Evolutionary conservation across 768 basidiomycete species (phyloP), one percentile per base, ranked within the genome.

Genomic region (Russula abietina): DNA sequence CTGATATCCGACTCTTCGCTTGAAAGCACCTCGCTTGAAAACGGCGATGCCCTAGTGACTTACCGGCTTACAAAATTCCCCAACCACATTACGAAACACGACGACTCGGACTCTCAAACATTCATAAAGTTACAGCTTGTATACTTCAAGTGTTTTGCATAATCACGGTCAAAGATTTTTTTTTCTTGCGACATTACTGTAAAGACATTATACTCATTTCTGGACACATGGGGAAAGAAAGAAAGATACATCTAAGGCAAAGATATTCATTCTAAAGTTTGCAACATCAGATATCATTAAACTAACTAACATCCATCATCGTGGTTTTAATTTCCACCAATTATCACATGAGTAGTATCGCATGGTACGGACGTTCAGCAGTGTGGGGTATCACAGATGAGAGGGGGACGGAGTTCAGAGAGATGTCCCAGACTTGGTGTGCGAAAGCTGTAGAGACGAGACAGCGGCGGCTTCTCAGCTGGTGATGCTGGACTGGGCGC

Each of bases 401-500:
- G 45, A 11, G 7, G 19, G 11, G 45, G 19, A 45, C n/a, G 43
- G 43, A n/a, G n/a, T 46, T 24, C 45, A 22, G n/a, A 46, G 10
- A 46, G 22, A 22, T 22, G n/a, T 46, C 45, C 6, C n/a, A 43
- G 43, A 43, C 43, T 36, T n/a, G 19, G 10, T 43, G 43, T 43
- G n/a, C 19, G 43, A n/a, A n/a, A 43, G 19, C 9, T 43, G 43
- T 26, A 26, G 19, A 17, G 10, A 30, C 3, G 30, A 36, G 30
- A 36, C 51, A 14, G n/a, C 33, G 32, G 1, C 26, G 10, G 32
- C 11, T 1, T 33, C 24, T 57, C 55, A 57, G n/a, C 43, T 6
- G 14, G 14, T 6, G n/a, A 32, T n/a, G 14, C n/a, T 30, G 43
- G 77, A 67, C 56, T 73, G 75, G 32, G 77, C 74, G 50, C 77